Conservation (phyloP, 2,329 filamentous ascomycete species). For the Graphiopsis chlorocephala region DNA sequence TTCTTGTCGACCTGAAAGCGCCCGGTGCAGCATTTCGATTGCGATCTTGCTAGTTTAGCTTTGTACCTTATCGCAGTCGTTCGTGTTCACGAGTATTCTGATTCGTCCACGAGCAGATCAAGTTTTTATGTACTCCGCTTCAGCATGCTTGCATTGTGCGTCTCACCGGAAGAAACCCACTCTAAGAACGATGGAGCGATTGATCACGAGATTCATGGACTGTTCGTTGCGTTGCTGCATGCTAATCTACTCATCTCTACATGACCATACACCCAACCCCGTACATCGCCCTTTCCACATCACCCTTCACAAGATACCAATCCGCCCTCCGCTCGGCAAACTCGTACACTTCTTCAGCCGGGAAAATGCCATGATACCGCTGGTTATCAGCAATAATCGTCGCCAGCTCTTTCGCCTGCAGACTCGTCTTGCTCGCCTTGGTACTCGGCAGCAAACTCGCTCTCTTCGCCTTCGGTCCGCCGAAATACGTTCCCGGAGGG, state of each 20-base stretch:
- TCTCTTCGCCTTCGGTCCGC: conserved; percentile 21
- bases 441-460: conserved; percentile 69
- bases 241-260: conserved; percentile 44
- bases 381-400: conserved; percentile 89
- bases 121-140: neutral
- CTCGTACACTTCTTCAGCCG: conserved; percentile 95
- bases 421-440: conserved; percentile 48
- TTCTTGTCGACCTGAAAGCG: neutral
- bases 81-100: neutral
- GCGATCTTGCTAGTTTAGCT: neutral
- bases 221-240: neutral
- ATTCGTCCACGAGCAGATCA: neutral
- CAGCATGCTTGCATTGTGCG: neutral
- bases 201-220: neutral
- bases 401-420: conserved; percentile 90
- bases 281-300: conserved; percentile 96
- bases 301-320: conserved; percentile 85
- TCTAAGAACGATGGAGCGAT: neutral
- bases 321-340: conserved; percentile 91
- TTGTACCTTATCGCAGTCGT: neutral
- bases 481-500: conserved; percentile 29
- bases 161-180: neutral
- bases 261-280: conserved; percentile 85
- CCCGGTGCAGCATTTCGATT: neutral
- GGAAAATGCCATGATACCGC: conserved; percentile 86